Conservation (phyloP, 2,329 filamentous ascomycete genomes). For the Aspergillus texensis region DNA sequence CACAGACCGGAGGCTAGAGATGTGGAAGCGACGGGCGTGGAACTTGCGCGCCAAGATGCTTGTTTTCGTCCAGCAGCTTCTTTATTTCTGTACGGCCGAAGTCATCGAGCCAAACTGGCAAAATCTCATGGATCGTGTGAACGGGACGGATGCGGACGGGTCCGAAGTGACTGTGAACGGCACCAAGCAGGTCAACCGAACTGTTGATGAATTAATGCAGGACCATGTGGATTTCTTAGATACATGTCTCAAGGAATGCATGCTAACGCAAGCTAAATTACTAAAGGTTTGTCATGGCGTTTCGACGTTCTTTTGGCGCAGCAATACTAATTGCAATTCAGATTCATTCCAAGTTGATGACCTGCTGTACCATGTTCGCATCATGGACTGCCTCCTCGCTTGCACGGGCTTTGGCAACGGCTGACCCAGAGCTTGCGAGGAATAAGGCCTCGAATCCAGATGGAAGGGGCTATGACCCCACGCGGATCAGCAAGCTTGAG, state of each 20-base stretch:
- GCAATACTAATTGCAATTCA: conserved; percentile 40
- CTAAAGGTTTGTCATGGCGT: conserved; percentile 67
- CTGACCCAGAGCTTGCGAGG: conserved; percentile 72
- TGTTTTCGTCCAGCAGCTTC: conserved; percentile 92
- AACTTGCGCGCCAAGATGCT: conserved; percentile 92
- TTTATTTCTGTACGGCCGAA: conserved; percentile 96
- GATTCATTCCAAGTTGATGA: conserved; percentile 98
- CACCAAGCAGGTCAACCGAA: conserved; percentile 63
- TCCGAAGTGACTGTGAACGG: conserved; percentile 42
- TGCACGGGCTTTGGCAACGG: conserved; percentile 78
- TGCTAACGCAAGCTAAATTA: conserved; percentile 95
- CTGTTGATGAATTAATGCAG: conserved; percentile 97
- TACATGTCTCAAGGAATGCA: conserved; percentile 97
- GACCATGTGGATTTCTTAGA: conserved; percentile 98
- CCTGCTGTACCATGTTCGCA: conserved; percentile 92
- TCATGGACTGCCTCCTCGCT: conserved; percentile 80
- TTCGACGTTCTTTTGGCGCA: neutral
- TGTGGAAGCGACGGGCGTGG: conserved; percentile 92
- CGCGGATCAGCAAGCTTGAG: conserved; percentile 72
- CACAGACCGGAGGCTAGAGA: conserved; percentile 72
- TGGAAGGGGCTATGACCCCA: conserved; percentile 57
- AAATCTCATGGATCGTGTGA: conserved; percentile 84
- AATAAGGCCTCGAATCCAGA: conserved; percentile 32
- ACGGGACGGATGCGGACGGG: conserved; percentile 54
- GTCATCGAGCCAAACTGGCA: conserved; percentile 99